These are phyloP conservation scores for Dendryphion nanum DNA, from an alignment of 2,329 filamentous ascomycete genomes.

Conservation along the genomic window DNA sequence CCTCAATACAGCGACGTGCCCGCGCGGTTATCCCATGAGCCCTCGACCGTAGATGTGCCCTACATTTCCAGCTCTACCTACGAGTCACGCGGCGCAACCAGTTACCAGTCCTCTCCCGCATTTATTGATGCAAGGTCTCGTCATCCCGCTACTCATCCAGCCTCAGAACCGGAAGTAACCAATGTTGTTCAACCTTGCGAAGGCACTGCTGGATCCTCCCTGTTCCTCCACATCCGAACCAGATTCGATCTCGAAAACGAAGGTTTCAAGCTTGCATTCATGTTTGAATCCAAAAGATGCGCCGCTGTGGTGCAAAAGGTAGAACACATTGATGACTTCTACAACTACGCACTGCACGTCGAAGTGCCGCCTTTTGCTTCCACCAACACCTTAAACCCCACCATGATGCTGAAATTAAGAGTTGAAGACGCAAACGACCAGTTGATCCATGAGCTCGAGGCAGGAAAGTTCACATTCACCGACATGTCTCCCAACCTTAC, in stretches of 20 bases:
- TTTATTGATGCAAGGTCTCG: conserved; percentile 59
- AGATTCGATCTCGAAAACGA: conserved; percentile 69
- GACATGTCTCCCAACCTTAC: conserved; percentile 41
- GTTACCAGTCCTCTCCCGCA: conserved; percentile 49
- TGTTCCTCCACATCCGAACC: conserved; percentile 72
- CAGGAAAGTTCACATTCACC: conserved; percentile 63
- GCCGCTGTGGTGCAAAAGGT: conserved; percentile 64
- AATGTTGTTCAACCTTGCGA: conserved; percentile 63
- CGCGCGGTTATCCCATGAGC: conserved; percentile 51
- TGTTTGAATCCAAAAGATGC: conserved; percentile 77
- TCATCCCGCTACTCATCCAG: conserved; percentile 49
- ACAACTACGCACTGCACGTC: conserved; percentile 69
- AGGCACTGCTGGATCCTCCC: conserved; percentile 67
- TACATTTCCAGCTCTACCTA: conserved; percentile 48
- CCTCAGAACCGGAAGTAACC: conserved; percentile 57
- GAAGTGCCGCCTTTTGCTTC: conserved; percentile 67
- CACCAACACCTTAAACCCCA: conserved; percentile 55
- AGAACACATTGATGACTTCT: conserved; percentile 57
- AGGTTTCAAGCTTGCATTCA: conserved; percentile 59
- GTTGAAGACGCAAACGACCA: conserved; percentile 59
- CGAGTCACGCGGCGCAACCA: conserved; percentile 45
- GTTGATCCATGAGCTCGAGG: conserved; percentile 51
- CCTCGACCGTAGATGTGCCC: conserved; percentile 44
- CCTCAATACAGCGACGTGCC: conserved; percentile 50
- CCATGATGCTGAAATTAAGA: conserved; percentile 59